Evolutionary conservation across 2,329 filamentous ascomycete genomes (phyloP).

Genomic region (Trichoderma lentiforme): DNA sequence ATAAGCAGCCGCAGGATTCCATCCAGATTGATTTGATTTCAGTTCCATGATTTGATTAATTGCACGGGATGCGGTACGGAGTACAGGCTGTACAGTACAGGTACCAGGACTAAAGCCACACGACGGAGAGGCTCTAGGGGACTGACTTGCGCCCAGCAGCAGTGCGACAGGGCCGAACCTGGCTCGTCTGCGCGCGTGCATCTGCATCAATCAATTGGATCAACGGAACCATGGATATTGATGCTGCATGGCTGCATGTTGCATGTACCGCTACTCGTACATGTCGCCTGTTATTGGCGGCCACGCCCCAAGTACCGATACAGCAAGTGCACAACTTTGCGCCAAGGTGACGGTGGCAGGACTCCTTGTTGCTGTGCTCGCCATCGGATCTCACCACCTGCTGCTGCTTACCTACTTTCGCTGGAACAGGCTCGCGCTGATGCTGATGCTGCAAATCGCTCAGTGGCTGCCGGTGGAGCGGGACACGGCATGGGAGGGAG

Average conservation of each 20-base stretch:
- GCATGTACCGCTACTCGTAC: not conserved
- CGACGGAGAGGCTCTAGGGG: not conserved
- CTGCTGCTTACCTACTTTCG: not conserved
- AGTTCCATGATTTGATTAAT: not conserved
- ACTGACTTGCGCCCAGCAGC: conserved; percentile 1
- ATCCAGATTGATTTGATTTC: not conserved
- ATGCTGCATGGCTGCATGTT: not conserved
- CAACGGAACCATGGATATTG: not conserved
- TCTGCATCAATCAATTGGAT: not conserved
- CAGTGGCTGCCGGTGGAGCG: conserved; percentile 5
- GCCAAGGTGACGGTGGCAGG: not conserved
- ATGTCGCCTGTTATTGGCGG: not conserved
- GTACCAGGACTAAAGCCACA: not conserved
- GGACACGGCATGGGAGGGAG: not conserved
- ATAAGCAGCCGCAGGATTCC: not conserved
- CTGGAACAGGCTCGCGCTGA: not conserved
- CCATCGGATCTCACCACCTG: not conserved
- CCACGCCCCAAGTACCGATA: not conserved
- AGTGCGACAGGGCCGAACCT: not conserved
- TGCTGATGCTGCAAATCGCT: conserved; percentile 13
- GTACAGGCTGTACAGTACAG: not conserved
- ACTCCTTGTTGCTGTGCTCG: not conserved
- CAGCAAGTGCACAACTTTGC: not conserved
- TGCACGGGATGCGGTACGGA: not conserved
- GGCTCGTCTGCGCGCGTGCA: not conserved